A percentile compares a stretch with the other conserved stretches of the same genome.
Conservation (phyloP, 1,284 basidiomycete genomes). For the Apiotrichum gracile region DNA sequence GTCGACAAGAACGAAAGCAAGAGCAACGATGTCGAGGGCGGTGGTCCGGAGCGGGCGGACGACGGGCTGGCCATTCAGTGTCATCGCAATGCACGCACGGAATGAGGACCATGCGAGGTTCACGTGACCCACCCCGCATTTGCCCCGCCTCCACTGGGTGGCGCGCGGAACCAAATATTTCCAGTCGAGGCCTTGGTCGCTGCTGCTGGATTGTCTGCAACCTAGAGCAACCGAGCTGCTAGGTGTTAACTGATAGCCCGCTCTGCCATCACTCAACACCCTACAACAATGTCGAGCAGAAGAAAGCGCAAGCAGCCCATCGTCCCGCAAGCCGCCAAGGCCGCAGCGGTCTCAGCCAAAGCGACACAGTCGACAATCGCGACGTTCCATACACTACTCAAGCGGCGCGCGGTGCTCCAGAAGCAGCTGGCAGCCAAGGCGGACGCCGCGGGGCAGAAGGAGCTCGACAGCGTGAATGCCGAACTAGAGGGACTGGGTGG, state of each 20-base stretch:
- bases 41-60: too few relatives aligned
- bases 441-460: conserved; percentile 2
- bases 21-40: too few relatives aligned
- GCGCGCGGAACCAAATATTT: too few relatives aligned
- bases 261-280: background rate
- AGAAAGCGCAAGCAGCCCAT: conserved; percentile 11
- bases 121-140: too few relatives aligned
- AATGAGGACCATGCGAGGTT: too few relatives aligned
- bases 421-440: conserved; percentile 7
- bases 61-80: too few relatives aligned
- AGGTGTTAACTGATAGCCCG: too few relatives aligned
- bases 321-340: background rate
- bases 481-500: conserved; percentile 67
- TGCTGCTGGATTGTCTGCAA: too few relatives aligned
- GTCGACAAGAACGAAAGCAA: background rate
- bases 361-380: conserved; percentile 42
- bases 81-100: too few relatives aligned
- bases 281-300: background rate
- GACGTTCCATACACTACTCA: conserved; percentile 41
- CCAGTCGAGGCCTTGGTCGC: too few relatives aligned
- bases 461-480: conserved; percentile 53
- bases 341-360: conserved; percentile 21
- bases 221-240: too few relatives aligned
- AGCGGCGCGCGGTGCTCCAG: conserved; percentile 29
- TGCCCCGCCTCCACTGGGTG: background rate